A percentile compares a stretch with the other conserved stretches of the same genome.
phyloP scores from a whole-genome alignment of 148 eudicot species.

The Rhododendron molle region DNA sequence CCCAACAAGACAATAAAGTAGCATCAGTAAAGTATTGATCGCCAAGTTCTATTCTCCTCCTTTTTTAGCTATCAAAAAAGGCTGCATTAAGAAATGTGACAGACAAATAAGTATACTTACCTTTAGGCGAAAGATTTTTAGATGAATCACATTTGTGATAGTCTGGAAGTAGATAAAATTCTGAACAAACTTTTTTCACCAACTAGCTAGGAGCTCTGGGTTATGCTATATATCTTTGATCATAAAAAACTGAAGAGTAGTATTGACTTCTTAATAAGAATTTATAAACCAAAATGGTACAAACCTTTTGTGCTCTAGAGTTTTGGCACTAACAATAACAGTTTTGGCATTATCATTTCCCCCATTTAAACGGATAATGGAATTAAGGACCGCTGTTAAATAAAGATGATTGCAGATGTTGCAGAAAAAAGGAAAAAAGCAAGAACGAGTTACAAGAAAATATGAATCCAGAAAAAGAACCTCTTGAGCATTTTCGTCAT shows the following conservation, averaged over 20 bases:
- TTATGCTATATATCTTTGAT: neutral
- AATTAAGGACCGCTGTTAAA: neutral
- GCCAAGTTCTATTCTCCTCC: neutral
- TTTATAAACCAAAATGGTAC: neutral
- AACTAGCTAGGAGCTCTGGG: neutral
- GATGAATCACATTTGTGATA: neutral
- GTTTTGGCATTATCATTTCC: too few species aligned
- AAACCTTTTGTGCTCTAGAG: too few species aligned
- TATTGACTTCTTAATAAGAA: neutral
- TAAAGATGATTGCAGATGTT: neutral
- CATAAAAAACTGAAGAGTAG: neutral
- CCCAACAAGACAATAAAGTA: neutral
- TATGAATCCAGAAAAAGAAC: constrained; percentile 17
- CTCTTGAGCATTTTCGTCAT: constrained; percentile 33
- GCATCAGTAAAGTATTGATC: neutral
- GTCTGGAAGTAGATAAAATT: neutral
- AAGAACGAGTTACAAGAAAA: neutral
- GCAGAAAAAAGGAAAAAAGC: neutral
- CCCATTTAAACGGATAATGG: neutral
- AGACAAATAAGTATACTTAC: neutral
- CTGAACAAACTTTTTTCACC: neutral
- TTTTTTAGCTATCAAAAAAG: neutral
- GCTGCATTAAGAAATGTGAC: neutral
- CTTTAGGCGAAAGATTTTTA: neutral
- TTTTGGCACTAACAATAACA: too few species aligned